Base-by-base conservation (phyloP, 176 grass and related monocot genomes). In the Saccharum spontaneum region DNA sequence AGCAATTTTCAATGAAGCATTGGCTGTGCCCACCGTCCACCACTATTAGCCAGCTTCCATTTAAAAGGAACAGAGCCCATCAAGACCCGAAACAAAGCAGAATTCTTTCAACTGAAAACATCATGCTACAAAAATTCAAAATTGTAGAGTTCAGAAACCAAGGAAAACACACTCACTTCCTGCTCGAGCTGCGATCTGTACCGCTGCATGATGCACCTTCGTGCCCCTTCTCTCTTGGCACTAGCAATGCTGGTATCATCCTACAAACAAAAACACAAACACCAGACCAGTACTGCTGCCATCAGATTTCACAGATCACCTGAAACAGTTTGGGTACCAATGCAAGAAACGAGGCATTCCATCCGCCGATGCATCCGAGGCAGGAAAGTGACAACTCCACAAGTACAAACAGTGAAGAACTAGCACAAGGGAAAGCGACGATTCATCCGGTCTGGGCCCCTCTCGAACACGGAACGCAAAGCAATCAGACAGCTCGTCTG, bases 131-230 rank as follows among this genome's bases (percentile, higher is more conserved):
- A 11, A 11, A 38, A 39, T 82, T 54, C 23, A 16, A 72, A 38
- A 55, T 4, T 73, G 1, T 8, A 66, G 20, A 63, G 67, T 22
- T 36, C 24, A 77, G 4, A 20, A 55, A 37, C 23, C 55, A 76
- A 16, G 40, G 79, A 86, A 87, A 17, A 20, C 30, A 91, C 39
- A 91, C 90, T 80, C 64, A 98, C 96, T 65, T 98, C 96, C 76
- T 86, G 75, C 87, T 98, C 89, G 8, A 98, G 93, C 77, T 94
- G 91, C 65, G 74, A 90, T 75, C 87, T 92, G 76, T 98, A 93
- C 22, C 16, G 75, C 75, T 63, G 87, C 88, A 88, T 90, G 50
- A 74, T 83, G 34, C 50, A 43, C 39, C 69, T 87, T 54, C 23
- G 24, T 43, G n/a, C 76, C 23, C 72, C 91, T 85, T 86, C 91